Conservation (phyloP, 306 rosid genomes). For the Acacia crassicarpa region DNA sequence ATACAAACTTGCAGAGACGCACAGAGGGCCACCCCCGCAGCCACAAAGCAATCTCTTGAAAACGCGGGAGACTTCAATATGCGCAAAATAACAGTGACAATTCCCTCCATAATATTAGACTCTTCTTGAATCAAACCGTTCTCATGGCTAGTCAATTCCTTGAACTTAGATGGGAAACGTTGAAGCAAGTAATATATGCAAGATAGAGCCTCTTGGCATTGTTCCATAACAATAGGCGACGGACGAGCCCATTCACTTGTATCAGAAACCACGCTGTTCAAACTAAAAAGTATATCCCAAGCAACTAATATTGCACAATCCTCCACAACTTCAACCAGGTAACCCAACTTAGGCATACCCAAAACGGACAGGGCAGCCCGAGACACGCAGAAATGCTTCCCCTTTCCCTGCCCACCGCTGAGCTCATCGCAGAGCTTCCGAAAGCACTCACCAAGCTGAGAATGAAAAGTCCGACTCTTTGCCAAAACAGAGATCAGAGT, state of each 20-base stretch:
- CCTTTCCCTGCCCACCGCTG: conserved; percentile 39
- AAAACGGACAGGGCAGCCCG: conserved; percentile 69
- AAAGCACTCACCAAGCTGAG: conserved; percentile 44
- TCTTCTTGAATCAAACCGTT: conserved; percentile 21
- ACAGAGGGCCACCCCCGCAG: conserved; percentile 88
- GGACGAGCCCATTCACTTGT: conserved; percentile 58
- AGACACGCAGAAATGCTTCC: conserved; percentile 64
- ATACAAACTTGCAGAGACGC: conserved; percentile 79
- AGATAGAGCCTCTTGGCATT: conserved; percentile 94
- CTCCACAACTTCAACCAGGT: conserved; percentile 60
- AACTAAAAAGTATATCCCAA: conserved; percentile 50
- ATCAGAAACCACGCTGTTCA: conserved; percentile 60
- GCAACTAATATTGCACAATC: conserved; percentile 68
- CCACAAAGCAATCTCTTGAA: conserved; percentile 88
- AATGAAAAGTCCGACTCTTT: conserved; percentile 43
- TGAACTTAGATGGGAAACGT: conserved; percentile 67
- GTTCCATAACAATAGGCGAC: conserved; percentile 92
- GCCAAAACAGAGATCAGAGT: conserved; percentile 65
- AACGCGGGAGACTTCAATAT: conserved; percentile 65
- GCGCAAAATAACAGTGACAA: conserved; percentile 55
- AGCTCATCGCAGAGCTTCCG: conserved; percentile 45
- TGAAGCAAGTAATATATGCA: conserved; percentile 91
- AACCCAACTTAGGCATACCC: conserved; percentile 80
- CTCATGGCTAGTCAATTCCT: conserved; percentile 19
- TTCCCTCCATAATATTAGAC: conserved; percentile 48